Evolutionary conservation across 306 rosid genomes (phyloP), one percentile per base, ranked within the genome.

Genomic region (Rosa chinensis): DNA sequence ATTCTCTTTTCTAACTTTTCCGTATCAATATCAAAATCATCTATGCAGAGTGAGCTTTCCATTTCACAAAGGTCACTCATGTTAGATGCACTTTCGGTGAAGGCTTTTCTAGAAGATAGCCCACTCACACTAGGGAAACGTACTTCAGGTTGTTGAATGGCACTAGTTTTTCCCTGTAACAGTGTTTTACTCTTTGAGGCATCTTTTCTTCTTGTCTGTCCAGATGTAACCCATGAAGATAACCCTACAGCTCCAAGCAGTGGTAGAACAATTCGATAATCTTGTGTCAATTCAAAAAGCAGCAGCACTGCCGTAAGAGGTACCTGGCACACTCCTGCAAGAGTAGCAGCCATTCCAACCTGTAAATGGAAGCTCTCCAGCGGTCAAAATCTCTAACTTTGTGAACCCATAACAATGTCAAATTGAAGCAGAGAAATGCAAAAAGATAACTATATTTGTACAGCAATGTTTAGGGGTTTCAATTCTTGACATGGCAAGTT

Each of bases 301-400:
- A 95, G 89, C 74, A 94, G 78, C 82, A 94, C 99, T 45, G 99
- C 87, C 48, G 97, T 92, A 74, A 94, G 99, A 76, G 99, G 99
- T 42, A 94, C 97, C 83, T 92, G 97, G 74, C 99, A 92, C 72
- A 95, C 97, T 71, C 99, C 99, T 66, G 99, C 95, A 82, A 92
- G 99, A 82, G 96, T 92, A 35, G 98, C 97, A 70, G 94, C 98
- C 98, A 95, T 95, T 81, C 99, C 99, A 84, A 95, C 99, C 99
- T 95, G 94, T 82, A 88, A 86, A 87, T 71, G 73, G 73, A 74
- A 81, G 59, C 75, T 74, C 47, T 55, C 63, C 64, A 63, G 77
- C 21, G 55, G 72, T 84, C 82, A 87, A 77, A 80, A 48, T 69
- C n/a, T 62, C 70, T 47, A 73, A 63, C 73, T 53, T 75, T 75